Conservation (phyloP, 108 stramenopile genomes). For the Skeletonema grethae region DNA sequence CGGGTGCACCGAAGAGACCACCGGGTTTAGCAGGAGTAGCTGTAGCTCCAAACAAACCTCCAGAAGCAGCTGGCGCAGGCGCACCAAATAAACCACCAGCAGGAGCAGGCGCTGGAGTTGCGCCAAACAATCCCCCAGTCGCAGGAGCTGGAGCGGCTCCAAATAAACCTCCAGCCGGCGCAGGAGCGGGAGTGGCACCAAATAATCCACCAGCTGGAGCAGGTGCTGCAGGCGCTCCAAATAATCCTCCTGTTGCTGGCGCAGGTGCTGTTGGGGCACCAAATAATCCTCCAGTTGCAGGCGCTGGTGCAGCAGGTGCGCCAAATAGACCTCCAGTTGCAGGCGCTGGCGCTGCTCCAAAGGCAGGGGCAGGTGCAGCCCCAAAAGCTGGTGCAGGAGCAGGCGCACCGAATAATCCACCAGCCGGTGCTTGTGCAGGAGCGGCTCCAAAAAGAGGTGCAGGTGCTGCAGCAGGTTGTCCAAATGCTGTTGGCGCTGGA, state of each 20-base stretch:
- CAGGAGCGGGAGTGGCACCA: constrained; percentile 55
- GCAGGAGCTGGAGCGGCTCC: constrained; percentile 53
- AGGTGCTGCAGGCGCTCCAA: constrained; percentile 43
- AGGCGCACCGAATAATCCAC: constrained; percentile 71
- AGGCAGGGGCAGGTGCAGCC: constrained; percentile 53
- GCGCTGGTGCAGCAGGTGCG: constrained; percentile 34
- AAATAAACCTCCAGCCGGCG: constrained; percentile 50
- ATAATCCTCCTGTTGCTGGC: constrained; percentile 57
- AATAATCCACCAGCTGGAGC: constrained; percentile 51
- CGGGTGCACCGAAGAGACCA: constrained; percentile 54
- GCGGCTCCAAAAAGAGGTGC: constrained; percentile 33
- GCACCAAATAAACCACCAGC: constrained; percentile 62
- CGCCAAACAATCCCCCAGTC: constrained; percentile 49
- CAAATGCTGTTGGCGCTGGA: constrained; percentile 47
- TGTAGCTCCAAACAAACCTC: constrained; percentile 47
- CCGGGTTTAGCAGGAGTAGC: constrained; percentile 41
- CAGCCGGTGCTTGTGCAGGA: constrained; percentile 47
- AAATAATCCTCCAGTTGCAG: constrained; percentile 50
- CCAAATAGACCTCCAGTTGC: constrained; percentile 51
- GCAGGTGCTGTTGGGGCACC: constrained; percentile 57
- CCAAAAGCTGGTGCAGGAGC: constrained; percentile 69
- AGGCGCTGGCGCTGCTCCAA: constrained; percentile 52
- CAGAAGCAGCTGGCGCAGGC: constrained; percentile 34
- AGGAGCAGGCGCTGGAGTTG: constrained; percentile 42
- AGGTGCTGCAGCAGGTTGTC: constrained; percentile 55